Conservation (phyloP, 805 yeast genomes). For the Wickerhamiella azyma region DNA sequence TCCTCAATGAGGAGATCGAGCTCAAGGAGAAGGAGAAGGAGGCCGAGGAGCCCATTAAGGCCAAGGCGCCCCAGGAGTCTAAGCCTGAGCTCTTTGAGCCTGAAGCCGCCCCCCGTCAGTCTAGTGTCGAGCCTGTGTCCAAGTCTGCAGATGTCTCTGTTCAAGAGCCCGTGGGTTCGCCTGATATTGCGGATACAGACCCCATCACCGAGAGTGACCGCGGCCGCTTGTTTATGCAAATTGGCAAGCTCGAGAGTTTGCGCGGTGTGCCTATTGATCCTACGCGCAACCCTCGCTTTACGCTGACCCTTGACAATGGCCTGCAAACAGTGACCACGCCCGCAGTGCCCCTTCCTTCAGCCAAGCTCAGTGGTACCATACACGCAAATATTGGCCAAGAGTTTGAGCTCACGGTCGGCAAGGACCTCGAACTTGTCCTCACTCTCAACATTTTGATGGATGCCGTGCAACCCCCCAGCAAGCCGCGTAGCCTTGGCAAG, state of each 20-base stretch:
- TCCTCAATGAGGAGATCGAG: background rate
- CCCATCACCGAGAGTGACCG: conserved; percentile 19
- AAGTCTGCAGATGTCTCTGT: background rate
- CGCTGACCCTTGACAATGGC: conserved; percentile 21
- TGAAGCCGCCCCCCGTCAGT: background rate
- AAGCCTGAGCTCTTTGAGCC: no score
- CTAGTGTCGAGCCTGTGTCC: background rate
- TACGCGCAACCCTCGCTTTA: conserved; percentile 18
- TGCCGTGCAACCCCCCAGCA: conserved; percentile 30
- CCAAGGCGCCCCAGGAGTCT: background rate
- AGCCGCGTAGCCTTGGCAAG: conserved; percentile 7
- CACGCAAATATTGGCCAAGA: conserved; percentile 36
- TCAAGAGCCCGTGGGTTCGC: conserved; percentile 1
- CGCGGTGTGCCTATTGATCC: conserved; percentile 18
- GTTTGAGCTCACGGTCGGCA: conserved; percentile 59
- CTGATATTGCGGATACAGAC: conserved; percentile 16
- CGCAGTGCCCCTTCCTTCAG: conserved; percentile 14
- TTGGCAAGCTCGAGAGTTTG: conserved; percentile 16
- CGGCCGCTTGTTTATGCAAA: conserved; percentile 20
- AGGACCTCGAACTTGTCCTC: conserved; percentile 46
- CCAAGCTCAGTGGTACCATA: conserved; percentile 12
- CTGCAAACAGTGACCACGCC: conserved; percentile 20
- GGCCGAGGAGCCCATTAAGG: background rate
- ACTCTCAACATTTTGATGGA: conserved; percentile 47
- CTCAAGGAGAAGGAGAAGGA: background rate